A percentile compares a stretch with the other conserved stretches of the same genome.
These are phyloP conservation scores for Aspergillus cejpii DNA, from an alignment of 2,329 filamentous ascomycete genomes.

Conservation along the genomic window DNA sequence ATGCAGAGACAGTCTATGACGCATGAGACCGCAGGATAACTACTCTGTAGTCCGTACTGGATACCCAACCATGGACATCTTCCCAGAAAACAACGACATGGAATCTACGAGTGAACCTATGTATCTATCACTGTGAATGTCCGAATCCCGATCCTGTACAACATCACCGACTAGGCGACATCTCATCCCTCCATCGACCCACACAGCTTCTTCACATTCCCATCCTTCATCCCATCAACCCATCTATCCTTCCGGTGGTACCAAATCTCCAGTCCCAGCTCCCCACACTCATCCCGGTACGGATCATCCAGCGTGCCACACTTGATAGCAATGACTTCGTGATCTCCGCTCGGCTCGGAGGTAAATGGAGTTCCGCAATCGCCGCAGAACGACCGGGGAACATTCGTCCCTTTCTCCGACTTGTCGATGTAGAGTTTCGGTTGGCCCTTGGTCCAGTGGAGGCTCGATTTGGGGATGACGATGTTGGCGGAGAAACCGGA, in stretches of 20 bases:
- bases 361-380: slow-evolving; percentile 21
- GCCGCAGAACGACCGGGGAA: slow-evolving; percentile 18
- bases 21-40: no score
- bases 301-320: slow-evolving; percentile 20
- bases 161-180: neutral
- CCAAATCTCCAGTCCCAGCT: slow-evolving; percentile 18
- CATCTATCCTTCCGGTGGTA: slow-evolving; percentile 19
- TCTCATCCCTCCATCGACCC: slow-evolving; percentile 2
- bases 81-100: neutral
- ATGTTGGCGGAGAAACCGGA: slow-evolving; percentile 22
- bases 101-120: neutral
- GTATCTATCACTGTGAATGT: no score
- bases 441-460: slow-evolving; percentile 15
- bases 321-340: slow-evolving; percentile 14
- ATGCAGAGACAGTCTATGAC: no score
- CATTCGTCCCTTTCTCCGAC: slow-evolving; percentile 6
- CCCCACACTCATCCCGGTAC: slow-evolving; percentile 6
- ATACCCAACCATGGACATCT: no score
- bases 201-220: slow-evolving; percentile 6
- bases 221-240: slow-evolving; percentile 11
- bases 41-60: no score
- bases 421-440: slow-evolving; percentile 18
- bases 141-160: neutral
- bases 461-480: slow-evolving; percentile 9
- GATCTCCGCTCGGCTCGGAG: slow-evolving; percentile 7